Evolutionary conservation across 441 rosid species (phyloP), one percentile per base, ranked within the genome.

Genomic region (Adansonia gregorii): DNA sequence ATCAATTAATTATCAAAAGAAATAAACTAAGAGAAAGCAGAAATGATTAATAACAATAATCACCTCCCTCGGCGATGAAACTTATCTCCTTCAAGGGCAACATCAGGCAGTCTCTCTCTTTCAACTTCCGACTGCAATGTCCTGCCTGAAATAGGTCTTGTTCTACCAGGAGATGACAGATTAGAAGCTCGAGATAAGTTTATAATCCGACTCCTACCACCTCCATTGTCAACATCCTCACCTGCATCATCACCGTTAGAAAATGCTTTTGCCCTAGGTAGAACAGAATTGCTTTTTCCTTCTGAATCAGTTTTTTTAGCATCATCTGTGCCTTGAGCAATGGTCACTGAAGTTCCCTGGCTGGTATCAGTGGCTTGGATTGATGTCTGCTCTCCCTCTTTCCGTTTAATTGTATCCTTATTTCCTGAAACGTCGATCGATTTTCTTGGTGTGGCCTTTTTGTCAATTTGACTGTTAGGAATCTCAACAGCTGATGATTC

Each of bases 1-100:
- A 84, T 54, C 27, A 65, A 78, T 8, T 35, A 51, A 52, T 49
- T 54, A 24, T 49, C 63, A 46, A 24, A 76, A 9, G 8, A 6
- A 14, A 67, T 10, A 27, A 72, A 55, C 31, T 35, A 64, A 58
- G 68, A 67, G 1, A 73, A 81, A 66, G 48, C 12, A 75, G 43
- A 8, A 54, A 48, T 9, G 39, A 59, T 12, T 52, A 60, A 51
- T 41, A 87, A 81, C 73, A 82, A 80, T 85, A 83, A 86, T 92
- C 91, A 94, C 97, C 98, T 89, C 89, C 89, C 94, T 92, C 89
- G 90, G 78, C 77, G 81, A 75, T 80, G 81, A 69, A 85, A 77
- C 78, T 81, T 87, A 63, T 86, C 89, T 55, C 83, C 86, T 72
- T 87, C 95, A 76, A 84, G 79, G 19, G 89, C 81, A 63, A 83